Evolutionary conservation across 371 early-diverging fungal species (phyloP), one percentile per base, ranked within the genome.

Genomic region (Mucor irregularis): DNA sequence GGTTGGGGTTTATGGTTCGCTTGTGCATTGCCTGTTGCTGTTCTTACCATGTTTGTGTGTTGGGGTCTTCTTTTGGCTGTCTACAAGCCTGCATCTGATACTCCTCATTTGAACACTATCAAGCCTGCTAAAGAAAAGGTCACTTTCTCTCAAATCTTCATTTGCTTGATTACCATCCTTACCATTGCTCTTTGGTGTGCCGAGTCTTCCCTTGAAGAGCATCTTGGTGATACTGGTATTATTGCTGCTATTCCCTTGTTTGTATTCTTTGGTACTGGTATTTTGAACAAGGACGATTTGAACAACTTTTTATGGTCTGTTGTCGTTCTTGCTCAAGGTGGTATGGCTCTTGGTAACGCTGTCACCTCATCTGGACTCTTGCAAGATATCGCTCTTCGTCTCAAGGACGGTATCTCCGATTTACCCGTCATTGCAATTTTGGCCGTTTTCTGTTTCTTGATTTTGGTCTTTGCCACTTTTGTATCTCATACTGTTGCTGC

Each of bases 401-500:
- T 98, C 46, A 83, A 88, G 30, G 68, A 74, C 4, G 68, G 82
- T 45, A 83, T 94, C 26, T 68, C 81, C 24, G 78, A 81, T 24
- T 63, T 91, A 60, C 62, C 80, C 2, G 67, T 84, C 5, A 90
- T 87, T 61, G 71, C 73, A 4, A 87, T 93, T 16, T 61, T 91
- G 13, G 66, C 82, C 9, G 68, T 88, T 24, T 88, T 93, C 62
- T 74, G 86, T 5, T 62, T 74, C 11, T 68, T 93, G 28, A 84
- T 90, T 11, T 68, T 91, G 16, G 84, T 92, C 2, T 85, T 91
- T 56, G 85, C 96, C n/a, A 93, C 93, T 2, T 97, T 97, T 66
- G 92, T 98, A 40, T 90, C 90, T 2, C 98, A 98, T 62, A 97
- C 98, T 0, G 98, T 98, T 5, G 90, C 89, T 6, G 93, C 93